These are phyloP conservation scores for Calonectria henricotiae DNA, from an alignment of 2,329 filamentous ascomycete genomes.

Conservation along the genomic window DNA sequence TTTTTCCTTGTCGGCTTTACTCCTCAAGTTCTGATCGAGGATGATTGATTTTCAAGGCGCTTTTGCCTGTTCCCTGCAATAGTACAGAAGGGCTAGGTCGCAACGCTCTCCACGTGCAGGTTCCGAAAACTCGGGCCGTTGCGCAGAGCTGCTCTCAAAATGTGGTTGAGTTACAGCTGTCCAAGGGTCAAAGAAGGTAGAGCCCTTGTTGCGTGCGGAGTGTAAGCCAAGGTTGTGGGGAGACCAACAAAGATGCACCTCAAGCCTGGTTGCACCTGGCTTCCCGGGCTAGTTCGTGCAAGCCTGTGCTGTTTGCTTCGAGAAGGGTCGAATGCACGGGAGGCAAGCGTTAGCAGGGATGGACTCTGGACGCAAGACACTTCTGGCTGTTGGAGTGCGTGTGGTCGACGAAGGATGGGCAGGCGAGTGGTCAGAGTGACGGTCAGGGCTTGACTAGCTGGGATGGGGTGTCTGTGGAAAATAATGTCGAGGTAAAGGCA, in stretches of 20 bases:
- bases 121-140: constrained; percentile 48
- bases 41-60: neutral
- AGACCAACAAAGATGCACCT: constrained; percentile 41
- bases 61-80: constrained; percentile 34
- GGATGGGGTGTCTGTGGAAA: constrained; percentile 48
- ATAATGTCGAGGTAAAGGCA: constrained; percentile 46
- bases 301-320: constrained; percentile 39
- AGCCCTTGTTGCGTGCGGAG: constrained; percentile 33
- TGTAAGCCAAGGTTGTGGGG: constrained; percentile 40
- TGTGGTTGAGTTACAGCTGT: constrained; percentile 40
- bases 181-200: constrained; percentile 31
- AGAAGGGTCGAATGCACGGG: constrained; percentile 39
- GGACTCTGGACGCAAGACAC: constrained; percentile 44
- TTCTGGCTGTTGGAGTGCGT: constrained; percentile 40
- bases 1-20: no score
- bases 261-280: constrained; percentile 39
- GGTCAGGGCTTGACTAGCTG: constrained; percentile 49
- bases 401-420: constrained; percentile 41
- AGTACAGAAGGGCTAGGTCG: constrained; percentile 37
- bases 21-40: neutral
- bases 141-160: constrained; percentile 43
- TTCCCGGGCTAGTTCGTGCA: constrained; percentile 46
- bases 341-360: constrained; percentile 43
- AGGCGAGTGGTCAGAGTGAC: constrained; percentile 45
- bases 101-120: constrained; percentile 49